Base-by-base conservation (phyloP, 495 filamentous ascomycete genomes). In the Daldinia grandis region DNA sequence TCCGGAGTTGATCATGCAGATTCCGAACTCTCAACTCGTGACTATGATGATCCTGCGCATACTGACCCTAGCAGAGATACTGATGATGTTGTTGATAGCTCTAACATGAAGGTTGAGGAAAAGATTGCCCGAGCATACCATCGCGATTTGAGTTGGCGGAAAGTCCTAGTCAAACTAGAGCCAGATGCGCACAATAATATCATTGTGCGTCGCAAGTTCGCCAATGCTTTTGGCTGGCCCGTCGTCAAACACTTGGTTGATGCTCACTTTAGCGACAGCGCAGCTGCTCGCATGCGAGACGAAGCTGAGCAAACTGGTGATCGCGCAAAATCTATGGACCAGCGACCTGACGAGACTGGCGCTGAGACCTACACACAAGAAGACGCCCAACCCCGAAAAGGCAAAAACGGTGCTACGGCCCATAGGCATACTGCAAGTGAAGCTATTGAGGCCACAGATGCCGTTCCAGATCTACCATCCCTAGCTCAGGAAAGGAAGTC, bases 151-250 rank as follows among this genome's bases (percentile, higher is more conserved):
- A 91, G 91, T 4, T 99, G 95, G 95, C 91, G 95, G 10, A 99
- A 99, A 76, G 95, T 98, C 3, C 87, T 99, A 9, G 95, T 98
- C 21, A 88, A 94, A 47, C 85, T 99, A 8, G 95, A 99, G 76
- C 95, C 95, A 1, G 95, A 99, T 83, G 95, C 95, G 2, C 95
- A 99, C 78, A 99, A 99, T 79, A 99, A 99, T 76, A 95, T 99
- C 63, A 91, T 97, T 64, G 95, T 99, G 19, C 90, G 95, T 27
- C 89, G 95, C 31, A 95, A 92, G 88, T 98, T 99, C 71, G 91
- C 94, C 62, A 99, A 99, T 76, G 95, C 95, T 0, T 97, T 97
- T 74, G 95, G 95, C 3, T 99, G 95, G 95, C 94, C 95, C 0
- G 95, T 99, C 5, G 84, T 98, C 51, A 92, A 97, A 76, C 95